phyloP scores from a whole-genome alignment of 1,284 basidiomycete species.

The Boletellus deceptivus region DNA sequence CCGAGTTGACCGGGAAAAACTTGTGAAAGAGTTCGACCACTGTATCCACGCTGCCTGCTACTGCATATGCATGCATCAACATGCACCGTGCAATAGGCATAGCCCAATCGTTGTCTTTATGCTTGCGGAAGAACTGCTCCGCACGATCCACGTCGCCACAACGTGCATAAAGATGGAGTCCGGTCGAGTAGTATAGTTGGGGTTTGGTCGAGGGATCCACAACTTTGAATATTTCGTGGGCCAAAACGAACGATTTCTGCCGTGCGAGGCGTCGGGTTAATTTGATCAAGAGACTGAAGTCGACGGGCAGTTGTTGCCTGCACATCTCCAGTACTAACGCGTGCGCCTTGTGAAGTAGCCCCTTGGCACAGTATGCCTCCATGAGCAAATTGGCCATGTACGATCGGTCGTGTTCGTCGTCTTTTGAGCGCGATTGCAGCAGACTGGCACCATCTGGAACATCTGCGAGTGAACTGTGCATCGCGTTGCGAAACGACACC shows the following conservation, averaged over 20 bases:
- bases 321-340: slow-evolving; percentile 44
- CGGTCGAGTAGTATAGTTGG: slow-evolving; percentile 40
- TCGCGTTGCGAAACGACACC: slow-evolving; percentile 33
- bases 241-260: slow-evolving; percentile 39
- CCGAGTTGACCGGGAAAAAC: slow-evolving; percentile 43
- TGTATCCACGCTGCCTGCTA: slow-evolving; percentile 40
- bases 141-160: slow-evolving; percentile 48
- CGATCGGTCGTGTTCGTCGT: slow-evolving; percentile 29
- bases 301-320: slow-evolving; percentile 34
- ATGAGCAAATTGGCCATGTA: slow-evolving; percentile 43
- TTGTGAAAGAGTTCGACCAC: slow-evolving; percentile 53
- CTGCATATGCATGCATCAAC: slow-evolving; percentile 56
- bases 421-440: slow-evolving; percentile 31
- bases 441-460: slow-evolving; percentile 35
- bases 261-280: slow-evolving; percentile 48
- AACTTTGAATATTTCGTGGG: slow-evolving; percentile 42
- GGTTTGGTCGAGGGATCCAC: slow-evolving; percentile 24
- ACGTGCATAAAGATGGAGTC: slow-evolving; percentile 50
- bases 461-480: slow-evolving; percentile 31
- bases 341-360: slow-evolving; percentile 40
- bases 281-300: slow-evolving; percentile 31
- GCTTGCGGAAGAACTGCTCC: slow-evolving; percentile 42
- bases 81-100: slow-evolving; percentile 38
- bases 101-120: slow-evolving; percentile 34
- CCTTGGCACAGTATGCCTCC: slow-evolving; percentile 34